phyloP scores from a whole-genome alignment of 495 filamentous ascomycete species.

The Daldinia decipiens region DNA sequence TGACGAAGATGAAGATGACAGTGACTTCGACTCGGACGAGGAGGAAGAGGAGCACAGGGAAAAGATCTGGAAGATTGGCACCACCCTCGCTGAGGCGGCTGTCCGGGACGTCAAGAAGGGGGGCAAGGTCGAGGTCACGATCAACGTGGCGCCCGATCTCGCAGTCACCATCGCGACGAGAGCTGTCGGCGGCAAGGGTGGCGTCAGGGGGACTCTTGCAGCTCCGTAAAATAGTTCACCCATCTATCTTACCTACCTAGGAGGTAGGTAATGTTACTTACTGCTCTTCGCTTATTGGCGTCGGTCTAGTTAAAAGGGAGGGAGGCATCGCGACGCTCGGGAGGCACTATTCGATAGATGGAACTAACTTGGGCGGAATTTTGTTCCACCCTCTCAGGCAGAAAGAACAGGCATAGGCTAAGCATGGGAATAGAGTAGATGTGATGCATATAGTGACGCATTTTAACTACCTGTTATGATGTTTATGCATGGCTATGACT shows the following conservation, averaged over 20 bases:
- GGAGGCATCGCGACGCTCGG: background rate
- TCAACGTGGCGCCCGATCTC: conserved; percentile 84
- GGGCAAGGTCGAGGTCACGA: conserved; percentile 89
- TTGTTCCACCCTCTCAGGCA: conserved; percentile 1
- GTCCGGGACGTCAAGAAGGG: conserved; percentile 86
- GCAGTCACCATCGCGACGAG: conserved; percentile 79
- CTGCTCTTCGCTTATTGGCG: conserved; percentile 4
- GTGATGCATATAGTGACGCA: conserved; percentile 4
- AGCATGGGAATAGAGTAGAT: conserved; percentile 20
- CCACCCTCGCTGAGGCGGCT: conserved; percentile 84
- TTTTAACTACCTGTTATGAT: background rate
- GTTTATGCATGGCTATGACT: background rate
- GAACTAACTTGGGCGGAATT: background rate
- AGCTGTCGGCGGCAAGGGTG: conserved; percentile 86
- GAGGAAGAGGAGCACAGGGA: conserved; percentile 87
- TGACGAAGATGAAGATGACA: conserved; percentile 72
- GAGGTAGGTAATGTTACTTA: background rate
- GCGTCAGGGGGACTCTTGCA: conserved; percentile 75
- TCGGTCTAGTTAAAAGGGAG: conserved; percentile 4
- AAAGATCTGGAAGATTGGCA: conserved; percentile 91
- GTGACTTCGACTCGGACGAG: conserved; percentile 79
- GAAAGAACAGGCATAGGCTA: conserved; percentile 4
- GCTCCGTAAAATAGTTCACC: conserved; percentile 34
- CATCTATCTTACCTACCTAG: background rate
- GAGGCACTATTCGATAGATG: conserved; percentile 14